These are phyloP conservation scores for Dendrobium catenatum DNA, from an alignment of 106 monocot species.

Conservation along the genomic window DNA sequence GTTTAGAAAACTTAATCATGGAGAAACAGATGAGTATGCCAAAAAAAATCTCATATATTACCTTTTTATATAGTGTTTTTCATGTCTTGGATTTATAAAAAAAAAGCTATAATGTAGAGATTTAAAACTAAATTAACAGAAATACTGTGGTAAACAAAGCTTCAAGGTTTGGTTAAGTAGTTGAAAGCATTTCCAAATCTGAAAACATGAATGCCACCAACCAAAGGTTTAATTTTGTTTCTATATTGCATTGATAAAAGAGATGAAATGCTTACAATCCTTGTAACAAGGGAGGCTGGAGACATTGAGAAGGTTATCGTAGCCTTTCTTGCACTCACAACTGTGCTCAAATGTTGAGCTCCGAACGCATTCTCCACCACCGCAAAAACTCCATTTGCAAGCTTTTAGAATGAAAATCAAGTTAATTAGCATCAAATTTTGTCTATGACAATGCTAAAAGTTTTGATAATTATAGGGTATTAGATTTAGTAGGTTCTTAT, in stretches of 20 bases:
- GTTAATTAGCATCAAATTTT: not conserved
- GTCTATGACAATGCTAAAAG: not conserved
- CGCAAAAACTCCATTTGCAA: constrained; percentile 23
- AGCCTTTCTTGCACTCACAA: constrained; percentile 15
- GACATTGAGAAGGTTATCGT: constrained; percentile 15
- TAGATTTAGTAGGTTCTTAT: too few relatives aligned
- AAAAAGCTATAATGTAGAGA: not conserved
- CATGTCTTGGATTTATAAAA: too few relatives aligned
- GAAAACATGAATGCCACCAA: too few relatives aligned
- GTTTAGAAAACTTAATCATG: not conserved
- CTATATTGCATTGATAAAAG: not conserved
- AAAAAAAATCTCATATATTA: too few relatives aligned
- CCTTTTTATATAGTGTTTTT: too few relatives aligned
- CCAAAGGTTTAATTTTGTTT: not conserved
- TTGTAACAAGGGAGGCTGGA: constrained; percentile 17
- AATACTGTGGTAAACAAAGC: too few relatives aligned
- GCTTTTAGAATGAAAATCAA: constrained; percentile 1
- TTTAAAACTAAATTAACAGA: not conserved
- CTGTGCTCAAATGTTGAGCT: constrained; percentile 14
- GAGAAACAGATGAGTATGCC: too few relatives aligned
- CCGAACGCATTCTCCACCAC: constrained; percentile 12
- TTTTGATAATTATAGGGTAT: not conserved
- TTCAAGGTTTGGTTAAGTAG: too few relatives aligned
- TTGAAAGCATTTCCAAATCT: too few relatives aligned
- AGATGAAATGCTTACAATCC: constrained; percentile 10